Conservation (phyloP, 176 grass and related monocot species). For the Cymbopogon citratus region DNA sequence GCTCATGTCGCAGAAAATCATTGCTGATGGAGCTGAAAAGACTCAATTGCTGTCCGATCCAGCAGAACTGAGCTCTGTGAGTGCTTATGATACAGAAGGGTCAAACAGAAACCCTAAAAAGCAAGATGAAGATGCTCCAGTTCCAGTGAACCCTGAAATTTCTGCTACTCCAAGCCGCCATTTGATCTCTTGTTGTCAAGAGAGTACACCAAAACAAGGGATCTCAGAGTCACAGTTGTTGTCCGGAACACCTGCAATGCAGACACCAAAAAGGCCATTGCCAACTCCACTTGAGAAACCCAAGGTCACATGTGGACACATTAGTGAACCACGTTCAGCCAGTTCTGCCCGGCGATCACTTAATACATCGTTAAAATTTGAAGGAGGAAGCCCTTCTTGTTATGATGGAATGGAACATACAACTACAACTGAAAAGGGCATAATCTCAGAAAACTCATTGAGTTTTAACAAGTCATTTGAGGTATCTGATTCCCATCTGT, state of each 20-base stretch:
- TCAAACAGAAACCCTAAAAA: conserved; percentile 23
- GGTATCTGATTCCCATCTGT: conserved; percentile 39
- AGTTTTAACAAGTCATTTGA: not conserved
- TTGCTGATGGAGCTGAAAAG: conserved; percentile 34
- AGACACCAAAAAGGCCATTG: conserved; percentile 64
- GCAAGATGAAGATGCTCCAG: conserved; percentile 8
- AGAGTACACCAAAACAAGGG: conserved; percentile 53
- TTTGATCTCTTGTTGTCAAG: conserved; percentile 26
- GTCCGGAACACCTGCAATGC: conserved; percentile 46
- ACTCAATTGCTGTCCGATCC: conserved; percentile 47
- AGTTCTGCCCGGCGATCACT: conserved; percentile 78
- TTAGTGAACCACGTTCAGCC: conserved; percentile 50
- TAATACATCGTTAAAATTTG: conserved; percentile 44
- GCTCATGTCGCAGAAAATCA: conserved; percentile 54
- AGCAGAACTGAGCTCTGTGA: conserved; percentile 3
- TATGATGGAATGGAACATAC: conserved; percentile 15
- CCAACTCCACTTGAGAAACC: conserved; percentile 54
- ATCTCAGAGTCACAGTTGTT: conserved; percentile 32
- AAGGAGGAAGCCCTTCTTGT: conserved; percentile 29
- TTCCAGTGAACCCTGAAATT: conserved; percentile 17
- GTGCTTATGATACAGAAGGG: conserved; percentile 16
- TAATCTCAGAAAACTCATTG: conserved; percentile 38
- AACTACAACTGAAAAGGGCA: conserved; percentile 22
- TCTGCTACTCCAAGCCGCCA: conserved; percentile 29
- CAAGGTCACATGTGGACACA: conserved; percentile 27